Evolutionary conservation across 129 eudicot genomes (phyloP), one percentile per base, ranked within the genome.

Genomic region (Chrysanthemum lavandulifolium): DNA sequence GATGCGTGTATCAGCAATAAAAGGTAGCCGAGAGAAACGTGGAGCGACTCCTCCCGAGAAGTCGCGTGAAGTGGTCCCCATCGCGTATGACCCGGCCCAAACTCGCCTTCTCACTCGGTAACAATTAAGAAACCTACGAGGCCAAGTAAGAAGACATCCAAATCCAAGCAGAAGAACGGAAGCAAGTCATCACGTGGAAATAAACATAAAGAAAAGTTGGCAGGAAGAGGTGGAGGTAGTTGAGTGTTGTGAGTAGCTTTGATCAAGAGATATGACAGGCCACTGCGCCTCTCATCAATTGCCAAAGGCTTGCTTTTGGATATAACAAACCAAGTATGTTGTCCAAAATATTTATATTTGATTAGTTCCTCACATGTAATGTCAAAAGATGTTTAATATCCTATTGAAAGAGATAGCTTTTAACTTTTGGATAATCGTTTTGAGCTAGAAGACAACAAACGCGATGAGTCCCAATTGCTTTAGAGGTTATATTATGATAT

Each of bases 1-100:
- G 75, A 80, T 84, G 86, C 90, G 65, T 71, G 79, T 84, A 59
- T 85, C 93, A 71, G 96, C 96, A 59, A 65, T 86, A 77, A 89
- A 89, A 86, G 96, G 93, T 61, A 87, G 83, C 84, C 92, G 90
- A 18, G 87, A 86, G 73, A 89, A 84, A 81, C 74, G 63, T 33
- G 91, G 96, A 12, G 77, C 15, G 36, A 40, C 60, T 6, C 79
- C 59, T 6, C 85, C 86, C n/a, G 79, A 76, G 71, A 84, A 80
- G 70, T 84, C 76, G 65, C 0, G 92, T 89, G 40, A 82, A 78
- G 14, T 89, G 96, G 96, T 86, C 88, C 31, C 96, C 96, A 3
- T 84, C n/a, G 96, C 86, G 64, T 89, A 89, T 48, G 96, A 89
- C 52, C 96, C 96, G 3, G 54, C 69, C 96, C 93, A 3, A 82